Evolutionary conservation across 139 green algal species (phyloP).

Genomic region (Pleodorina starrii): DNA sequence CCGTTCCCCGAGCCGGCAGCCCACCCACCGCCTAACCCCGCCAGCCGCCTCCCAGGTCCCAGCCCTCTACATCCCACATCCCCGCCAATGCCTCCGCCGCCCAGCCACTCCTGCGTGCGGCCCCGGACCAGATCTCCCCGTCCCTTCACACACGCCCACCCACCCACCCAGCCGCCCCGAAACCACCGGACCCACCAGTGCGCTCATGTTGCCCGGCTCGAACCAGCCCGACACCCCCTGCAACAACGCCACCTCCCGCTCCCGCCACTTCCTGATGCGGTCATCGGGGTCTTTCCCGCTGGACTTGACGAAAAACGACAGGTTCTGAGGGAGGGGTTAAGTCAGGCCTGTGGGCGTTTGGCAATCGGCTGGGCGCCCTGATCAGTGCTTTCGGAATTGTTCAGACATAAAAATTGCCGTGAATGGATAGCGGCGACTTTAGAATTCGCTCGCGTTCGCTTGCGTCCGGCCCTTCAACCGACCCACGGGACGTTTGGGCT

Average conservation of each 20-base stretch:
- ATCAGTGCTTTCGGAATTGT: too few species aligned
- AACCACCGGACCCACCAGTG: not conserved
- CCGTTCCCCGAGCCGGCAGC: not conserved
- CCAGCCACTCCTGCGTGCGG: not conserved
- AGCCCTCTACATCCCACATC: not conserved
- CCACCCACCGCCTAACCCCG: not conserved
- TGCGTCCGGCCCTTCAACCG: too few species aligned
- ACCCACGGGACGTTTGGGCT: too few species aligned
- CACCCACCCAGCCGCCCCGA: not conserved
- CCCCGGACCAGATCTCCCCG: not conserved
- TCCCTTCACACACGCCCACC: not conserved
- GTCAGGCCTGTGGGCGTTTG: too few species aligned
- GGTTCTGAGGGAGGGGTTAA: too few species aligned
- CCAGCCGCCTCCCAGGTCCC: not conserved
- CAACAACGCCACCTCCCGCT: conserved; percentile 8
- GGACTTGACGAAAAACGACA: conserved; percentile 32
- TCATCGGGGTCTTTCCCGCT: not conserved
- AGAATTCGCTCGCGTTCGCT: too few species aligned
- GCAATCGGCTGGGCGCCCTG: too few species aligned
- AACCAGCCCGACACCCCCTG: conserved; percentile 29
- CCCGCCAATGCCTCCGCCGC: not conserved
- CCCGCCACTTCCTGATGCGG: too few species aligned
- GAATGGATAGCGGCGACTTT: too few species aligned
- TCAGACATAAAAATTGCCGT: too few species aligned
- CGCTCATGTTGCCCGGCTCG: conserved; percentile 19